Conservation (phyloP, 2,329 filamentous ascomycete genomes). For the Fusarium tanahbumbuense region DNA sequence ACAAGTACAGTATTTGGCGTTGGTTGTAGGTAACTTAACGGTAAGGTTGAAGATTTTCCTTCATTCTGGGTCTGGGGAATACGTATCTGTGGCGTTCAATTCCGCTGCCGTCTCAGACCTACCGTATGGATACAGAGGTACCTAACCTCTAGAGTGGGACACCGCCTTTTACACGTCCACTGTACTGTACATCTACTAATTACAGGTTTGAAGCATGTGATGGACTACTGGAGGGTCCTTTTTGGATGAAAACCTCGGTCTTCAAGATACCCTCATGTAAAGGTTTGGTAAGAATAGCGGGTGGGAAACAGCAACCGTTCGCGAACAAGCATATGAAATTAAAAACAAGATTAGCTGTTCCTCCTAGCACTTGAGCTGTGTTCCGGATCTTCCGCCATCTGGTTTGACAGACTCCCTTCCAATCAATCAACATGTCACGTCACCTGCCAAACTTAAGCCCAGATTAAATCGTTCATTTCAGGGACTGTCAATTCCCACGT, state of each 20-base stretch:
- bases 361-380: conserved; percentile 3
- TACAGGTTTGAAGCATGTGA: conserved; percentile 31
- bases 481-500: conserved; percentile 24
- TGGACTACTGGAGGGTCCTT: conserved; percentile 15
- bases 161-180: conserved; percentile 34
- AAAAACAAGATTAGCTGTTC: conserved; percentile 30
- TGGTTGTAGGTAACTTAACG: conserved; percentile 4
- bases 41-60: conserved; percentile 37
- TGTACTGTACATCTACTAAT: neutral
- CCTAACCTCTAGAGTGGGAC: conserved; percentile 7
- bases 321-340: conserved; percentile 22
- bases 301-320: neutral
- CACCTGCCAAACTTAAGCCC: conserved; percentile 7
- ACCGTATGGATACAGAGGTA: neutral
- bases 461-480: conserved; percentile 8
- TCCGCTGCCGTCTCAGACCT: neutral
- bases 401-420: conserved; percentile 13
- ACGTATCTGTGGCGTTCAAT: conserved; percentile 39
- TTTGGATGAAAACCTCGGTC: conserved; percentile 24
- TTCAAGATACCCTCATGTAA: conserved; percentile 5
- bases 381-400: conserved; percentile 35
- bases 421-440: conserved; percentile 20
- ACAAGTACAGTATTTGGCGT: conserved; percentile 32
- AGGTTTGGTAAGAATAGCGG: neutral
- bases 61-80: conserved; percentile 16